Evolutionary conservation across 257 asterid species (phyloP), one percentile per base, ranked within the genome.

Genomic region (Prunella vulgaris): DNA sequence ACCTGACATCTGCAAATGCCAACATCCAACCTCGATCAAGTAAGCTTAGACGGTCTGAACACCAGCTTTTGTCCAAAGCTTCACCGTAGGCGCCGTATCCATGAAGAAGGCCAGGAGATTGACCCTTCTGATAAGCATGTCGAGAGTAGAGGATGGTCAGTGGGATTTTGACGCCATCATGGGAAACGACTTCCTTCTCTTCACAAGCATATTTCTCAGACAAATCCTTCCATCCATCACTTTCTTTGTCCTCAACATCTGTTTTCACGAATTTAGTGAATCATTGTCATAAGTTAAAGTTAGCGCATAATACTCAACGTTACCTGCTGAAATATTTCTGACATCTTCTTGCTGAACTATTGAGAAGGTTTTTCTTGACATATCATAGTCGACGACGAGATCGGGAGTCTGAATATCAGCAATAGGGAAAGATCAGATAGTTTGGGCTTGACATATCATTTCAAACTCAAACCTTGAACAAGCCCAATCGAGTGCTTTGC

Each of bases 1-100:
- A 93, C 97, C 99, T 91, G 69, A 87, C 96, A 75, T 94, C 99
- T 18, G 99, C 96, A 79, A 84, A 94, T 64, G 96, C 97, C 68
- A 91, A 81, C 71, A 89, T 69, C 99, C 99, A 94, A 57, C 99
- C 99, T 53, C 91, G 88, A 72, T 94, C 93, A 21, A 94, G 96
- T 51, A 94, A 83, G 87, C 96, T 87, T 64, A 94, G 76, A 60
- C 82, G 95, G 59, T 91, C 90, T 5, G 86, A 64, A 81, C 95
- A 94, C 97, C 99, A 94, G 80, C 91, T 87, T 76, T 85, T 94
- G 63, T 94, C 99, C 66, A 89, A 79, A 65, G 58, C 79, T 69
- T 94, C 95, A 12, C 96, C 96, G 66, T 94, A 94, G 37, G 97
- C 96, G 64, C 99, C 97, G 59, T 94, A 94, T 51, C 86, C 99